Conservation (phyloP, 139 green algal genomes). For the Chlorella sp. region DNA sequence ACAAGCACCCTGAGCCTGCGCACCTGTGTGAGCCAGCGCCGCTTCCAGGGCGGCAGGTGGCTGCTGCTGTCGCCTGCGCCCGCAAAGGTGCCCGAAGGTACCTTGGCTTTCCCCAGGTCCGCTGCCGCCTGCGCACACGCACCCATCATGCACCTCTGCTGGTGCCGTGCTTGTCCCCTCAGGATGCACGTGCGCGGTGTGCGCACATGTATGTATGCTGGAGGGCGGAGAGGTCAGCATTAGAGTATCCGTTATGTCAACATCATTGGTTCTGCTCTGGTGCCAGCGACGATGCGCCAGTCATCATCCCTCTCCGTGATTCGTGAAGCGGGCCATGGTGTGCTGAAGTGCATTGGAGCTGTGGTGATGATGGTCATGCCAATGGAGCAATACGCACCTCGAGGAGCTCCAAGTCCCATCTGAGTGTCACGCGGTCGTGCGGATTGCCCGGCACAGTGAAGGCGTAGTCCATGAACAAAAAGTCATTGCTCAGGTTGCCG, state of each 20-base stretch:
- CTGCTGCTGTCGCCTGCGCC: slow-evolving; percentile 32
- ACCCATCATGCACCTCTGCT: too few relatives aligned
- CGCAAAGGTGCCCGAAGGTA: too few relatives aligned
- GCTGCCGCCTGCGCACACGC: too few relatives aligned
- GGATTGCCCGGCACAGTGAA: slow-evolving; percentile 75
- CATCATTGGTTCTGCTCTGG: neutral
- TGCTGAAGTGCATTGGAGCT: neutral
- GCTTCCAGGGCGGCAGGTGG: slow-evolving; percentile 22
- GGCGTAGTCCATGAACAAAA: slow-evolving; percentile 87
- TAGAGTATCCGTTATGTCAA: neutral
- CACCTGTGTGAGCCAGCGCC: neutral
- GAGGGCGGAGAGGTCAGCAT: neutral
- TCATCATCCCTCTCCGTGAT: neutral
- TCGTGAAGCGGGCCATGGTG: neutral
- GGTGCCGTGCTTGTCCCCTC: too few relatives aligned
- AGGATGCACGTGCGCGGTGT: too few relatives aligned
- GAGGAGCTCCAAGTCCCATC: slow-evolving; percentile 60
- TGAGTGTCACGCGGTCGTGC: slow-evolving; percentile 67
- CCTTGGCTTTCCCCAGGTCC: too few relatives aligned
- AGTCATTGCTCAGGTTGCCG: slow-evolving; percentile 78
- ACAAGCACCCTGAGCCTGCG: neutral
- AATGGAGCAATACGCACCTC: too few relatives aligned
- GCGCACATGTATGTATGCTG: neutral
- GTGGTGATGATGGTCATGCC: too few relatives aligned
- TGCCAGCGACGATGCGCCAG: neutral